These are phyloP conservation scores for Trichopus zeylanicus DNA, from an alignment of 116 monocot genomes.

Conservation along the genomic window DNA sequence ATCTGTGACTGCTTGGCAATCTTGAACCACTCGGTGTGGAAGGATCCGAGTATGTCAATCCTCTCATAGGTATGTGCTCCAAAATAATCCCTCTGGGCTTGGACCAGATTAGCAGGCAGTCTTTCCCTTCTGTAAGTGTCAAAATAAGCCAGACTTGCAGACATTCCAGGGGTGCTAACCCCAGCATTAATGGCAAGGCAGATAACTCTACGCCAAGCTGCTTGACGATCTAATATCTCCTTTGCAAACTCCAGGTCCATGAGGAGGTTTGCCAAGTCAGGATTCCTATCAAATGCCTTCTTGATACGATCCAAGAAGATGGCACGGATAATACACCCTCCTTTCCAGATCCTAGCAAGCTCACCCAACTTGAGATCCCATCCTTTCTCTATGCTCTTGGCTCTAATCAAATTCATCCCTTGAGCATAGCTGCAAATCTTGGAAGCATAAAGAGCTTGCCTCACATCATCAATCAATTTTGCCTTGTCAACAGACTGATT, in stretches of 20 bases:
- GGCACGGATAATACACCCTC: slow-evolving; percentile 41
- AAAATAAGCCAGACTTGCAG: slow-evolving; percentile 28
- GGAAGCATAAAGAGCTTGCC: slow-evolving; percentile 22
- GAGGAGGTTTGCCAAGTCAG: slow-evolving; percentile 27
- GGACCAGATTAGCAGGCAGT: slow-evolving; percentile 38
- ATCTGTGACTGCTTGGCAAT: slow-evolving; percentile 11
- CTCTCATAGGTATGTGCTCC: slow-evolving; percentile 45
- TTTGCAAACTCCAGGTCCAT: slow-evolving; percentile 39
- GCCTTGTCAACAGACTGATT: slow-evolving; percentile 4
- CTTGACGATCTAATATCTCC: slow-evolving; percentile 33
- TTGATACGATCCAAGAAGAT: too few species aligned
- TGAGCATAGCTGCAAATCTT: slow-evolving; percentile 26
- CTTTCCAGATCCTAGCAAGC: slow-evolving; percentile 50
- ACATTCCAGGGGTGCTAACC: slow-evolving; percentile 30
- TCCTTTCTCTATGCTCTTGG: slow-evolving; percentile 15
- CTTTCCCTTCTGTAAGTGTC: slow-evolving; percentile 41
- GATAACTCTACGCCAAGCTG: slow-evolving; percentile 32
- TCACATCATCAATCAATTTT: too few species aligned
- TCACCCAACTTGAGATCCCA: slow-evolving; percentile 25
- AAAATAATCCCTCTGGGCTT: too few species aligned
- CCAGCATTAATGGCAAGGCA: slow-evolving; percentile 31
- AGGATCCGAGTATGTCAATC: slow-evolving; percentile 27
- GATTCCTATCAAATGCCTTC: slow-evolving; percentile 30
- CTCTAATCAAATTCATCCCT: slow-evolving; percentile 21
- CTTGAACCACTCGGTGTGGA: slow-evolving; percentile 51